These are phyloP conservation scores for Suillus tomentosus DNA, from an alignment of 768 basidiomycete genomes.

Conservation along the genomic window DNA sequence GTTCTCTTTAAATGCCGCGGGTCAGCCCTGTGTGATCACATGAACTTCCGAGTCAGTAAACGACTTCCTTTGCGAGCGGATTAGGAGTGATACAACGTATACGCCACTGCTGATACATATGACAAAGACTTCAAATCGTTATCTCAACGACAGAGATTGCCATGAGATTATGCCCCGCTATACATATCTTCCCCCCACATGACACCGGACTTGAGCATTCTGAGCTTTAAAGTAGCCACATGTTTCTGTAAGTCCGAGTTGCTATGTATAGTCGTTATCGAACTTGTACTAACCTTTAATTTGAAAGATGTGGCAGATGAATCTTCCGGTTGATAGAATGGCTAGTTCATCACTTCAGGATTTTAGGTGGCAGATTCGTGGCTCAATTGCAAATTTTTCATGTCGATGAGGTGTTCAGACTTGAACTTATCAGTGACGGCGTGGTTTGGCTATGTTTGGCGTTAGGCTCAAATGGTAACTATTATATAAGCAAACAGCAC, in stretches of 20 bases:
- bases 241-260: not conserved
- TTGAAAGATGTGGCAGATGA: not conserved
- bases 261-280: not conserved
- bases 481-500: not conserved
- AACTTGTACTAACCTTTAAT: not conserved
- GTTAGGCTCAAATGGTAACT: not conserved
- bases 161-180: conserved; percentile 19
- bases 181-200: not conserved
- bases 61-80: not conserved
- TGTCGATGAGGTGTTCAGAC: too few relatives aligned
- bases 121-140: not conserved
- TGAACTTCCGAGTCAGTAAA: not conserved
- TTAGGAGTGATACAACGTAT: not conserved
- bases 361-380: not conserved
- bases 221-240: not conserved
- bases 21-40: not conserved
- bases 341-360: not conserved
- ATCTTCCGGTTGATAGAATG: not conserved
- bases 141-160: not conserved
- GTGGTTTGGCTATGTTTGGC: not conserved
- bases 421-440: too few relatives aligned
- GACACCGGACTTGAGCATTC: too few relatives aligned
- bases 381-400: not conserved
- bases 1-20: not conserved
- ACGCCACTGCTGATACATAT: not conserved